Evolutionary conservation across 176 grass and related monocot species (phyloP).

Genomic region (Oryza officinalis): DNA sequence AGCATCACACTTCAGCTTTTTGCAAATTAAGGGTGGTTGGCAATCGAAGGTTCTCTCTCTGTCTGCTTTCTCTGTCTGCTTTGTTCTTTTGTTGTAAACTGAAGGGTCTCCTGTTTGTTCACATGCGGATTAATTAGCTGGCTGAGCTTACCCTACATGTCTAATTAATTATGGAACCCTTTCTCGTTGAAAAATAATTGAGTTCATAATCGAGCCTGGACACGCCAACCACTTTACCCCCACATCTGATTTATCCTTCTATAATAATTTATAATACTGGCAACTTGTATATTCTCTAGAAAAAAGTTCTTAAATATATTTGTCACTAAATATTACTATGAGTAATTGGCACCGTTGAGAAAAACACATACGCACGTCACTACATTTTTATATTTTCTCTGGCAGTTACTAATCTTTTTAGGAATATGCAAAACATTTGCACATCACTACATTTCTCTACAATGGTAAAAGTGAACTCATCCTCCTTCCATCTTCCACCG

Average conservation of each 20-base stretch:
- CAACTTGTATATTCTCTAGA: not conserved
- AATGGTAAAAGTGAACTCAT: too few species aligned
- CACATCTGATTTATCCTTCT: not conserved
- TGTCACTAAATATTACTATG: not conserved
- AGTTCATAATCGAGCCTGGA: not conserved
- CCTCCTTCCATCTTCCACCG: too few species aligned
- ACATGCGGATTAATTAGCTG: constrained; percentile 30
- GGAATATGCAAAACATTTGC: not conserved
- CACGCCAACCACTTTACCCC: not conserved
- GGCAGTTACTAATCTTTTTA: not conserved
- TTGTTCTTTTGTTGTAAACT: not conserved
- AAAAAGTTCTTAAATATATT: not conserved
- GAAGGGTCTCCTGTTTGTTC: constrained; percentile 1
- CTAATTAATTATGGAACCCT: constrained; percentile 13
- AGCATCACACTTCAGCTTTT: not conserved
- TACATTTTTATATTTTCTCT: not conserved
- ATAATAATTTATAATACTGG: not conserved
- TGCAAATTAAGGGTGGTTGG: not conserved
- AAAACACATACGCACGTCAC: too few species aligned
- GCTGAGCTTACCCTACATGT: constrained; percentile 28
- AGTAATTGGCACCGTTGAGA: not conserved
- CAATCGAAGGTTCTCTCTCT: not conserved
- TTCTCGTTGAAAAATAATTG: not conserved
- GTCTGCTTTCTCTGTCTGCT: not conserved
- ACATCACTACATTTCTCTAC: too few species aligned